A percentile compares a stretch with the other conserved stretches of the same genome.
These are phyloP conservation scores for Plasmodium ovale DNA, from an alignment of 169 alveolate genomes.

Conservation along the genomic window DNA sequence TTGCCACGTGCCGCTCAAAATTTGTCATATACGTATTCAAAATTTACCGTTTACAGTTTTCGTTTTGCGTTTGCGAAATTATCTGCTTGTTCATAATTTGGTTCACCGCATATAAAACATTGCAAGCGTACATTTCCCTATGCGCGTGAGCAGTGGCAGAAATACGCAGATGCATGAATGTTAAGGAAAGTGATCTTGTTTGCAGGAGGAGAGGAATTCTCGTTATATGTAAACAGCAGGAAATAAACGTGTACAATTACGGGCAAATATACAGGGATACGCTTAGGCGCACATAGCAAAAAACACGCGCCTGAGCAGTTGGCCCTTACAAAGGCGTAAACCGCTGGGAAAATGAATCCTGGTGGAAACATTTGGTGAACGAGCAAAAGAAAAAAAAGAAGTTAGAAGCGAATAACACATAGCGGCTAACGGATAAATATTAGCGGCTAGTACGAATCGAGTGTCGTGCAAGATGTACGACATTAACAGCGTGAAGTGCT, in stretches of 20 bases:
- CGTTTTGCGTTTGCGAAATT: no score
- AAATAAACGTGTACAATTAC: background rate
- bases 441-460: no score
- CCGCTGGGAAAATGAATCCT: background rate
- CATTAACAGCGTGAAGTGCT: slow-evolving; percentile 25
- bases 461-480: slow-evolving; percentile 63
- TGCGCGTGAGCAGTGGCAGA: no score
- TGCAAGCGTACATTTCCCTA: no score
- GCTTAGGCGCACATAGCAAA: background rate
- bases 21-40: no score
- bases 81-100: no score
- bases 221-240: background rate
- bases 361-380: no score
- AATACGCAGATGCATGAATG: no score
- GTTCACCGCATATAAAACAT: no score
- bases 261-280: background rate
- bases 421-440: background rate
- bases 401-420: background rate
- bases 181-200: no score
- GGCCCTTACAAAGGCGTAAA: background rate
- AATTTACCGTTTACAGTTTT: no score
- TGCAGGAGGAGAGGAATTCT: background rate
- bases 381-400: background rate
- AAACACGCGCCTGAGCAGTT: background rate
- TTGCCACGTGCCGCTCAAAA: no score